Percentiles rank a stretch among this genome's conserved stretches.
Conservation (phyloP, 345 rosid genomes). For the Orychophragmus violaceus region DNA sequence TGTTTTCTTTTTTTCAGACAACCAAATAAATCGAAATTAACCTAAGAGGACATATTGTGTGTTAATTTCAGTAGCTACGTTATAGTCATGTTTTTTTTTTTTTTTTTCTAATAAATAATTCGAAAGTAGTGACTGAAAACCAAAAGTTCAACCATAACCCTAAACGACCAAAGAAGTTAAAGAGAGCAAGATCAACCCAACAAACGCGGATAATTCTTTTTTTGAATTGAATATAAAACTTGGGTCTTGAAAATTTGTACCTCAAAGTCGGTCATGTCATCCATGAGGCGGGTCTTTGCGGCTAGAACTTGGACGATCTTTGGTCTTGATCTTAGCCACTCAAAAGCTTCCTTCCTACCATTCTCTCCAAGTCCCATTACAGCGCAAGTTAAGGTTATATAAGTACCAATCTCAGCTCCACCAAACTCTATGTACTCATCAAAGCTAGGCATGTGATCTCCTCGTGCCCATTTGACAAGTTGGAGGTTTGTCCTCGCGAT, state of each 20-base stretch:
- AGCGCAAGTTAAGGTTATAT: neutral
- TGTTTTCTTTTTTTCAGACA: no score
- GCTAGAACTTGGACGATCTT: neutral
- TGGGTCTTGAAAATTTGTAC: neutral
- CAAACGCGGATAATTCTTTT: no score
- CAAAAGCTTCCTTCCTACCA: conserved; percentile 6
- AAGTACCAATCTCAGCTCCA: neutral
- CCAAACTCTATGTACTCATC: conserved; percentile 8
- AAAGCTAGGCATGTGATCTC: neutral
- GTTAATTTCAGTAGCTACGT: no score
- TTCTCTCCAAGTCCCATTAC: conserved; percentile 1
- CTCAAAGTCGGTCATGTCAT: conserved; percentile 12
- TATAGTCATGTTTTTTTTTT: no score
- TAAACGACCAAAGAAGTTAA: no score
- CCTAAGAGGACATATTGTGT: no score
- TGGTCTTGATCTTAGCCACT: conserved; percentile 12
- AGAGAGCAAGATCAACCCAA: no score
- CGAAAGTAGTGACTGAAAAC: no score
- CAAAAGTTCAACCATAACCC: no score
- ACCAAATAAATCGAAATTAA: no score
- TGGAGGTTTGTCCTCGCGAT: neutral
- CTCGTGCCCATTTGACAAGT: conserved; percentile 17
- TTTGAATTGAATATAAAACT: no score
- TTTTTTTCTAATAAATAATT: no score
- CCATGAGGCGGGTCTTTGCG: conserved; percentile 3